A percentile compares a stretch with the other conserved stretches of the same genome.
phyloP scores from a whole-genome alignment of 1,284 basidiomycete species.

The Puccinia brachypodii region DNA sequence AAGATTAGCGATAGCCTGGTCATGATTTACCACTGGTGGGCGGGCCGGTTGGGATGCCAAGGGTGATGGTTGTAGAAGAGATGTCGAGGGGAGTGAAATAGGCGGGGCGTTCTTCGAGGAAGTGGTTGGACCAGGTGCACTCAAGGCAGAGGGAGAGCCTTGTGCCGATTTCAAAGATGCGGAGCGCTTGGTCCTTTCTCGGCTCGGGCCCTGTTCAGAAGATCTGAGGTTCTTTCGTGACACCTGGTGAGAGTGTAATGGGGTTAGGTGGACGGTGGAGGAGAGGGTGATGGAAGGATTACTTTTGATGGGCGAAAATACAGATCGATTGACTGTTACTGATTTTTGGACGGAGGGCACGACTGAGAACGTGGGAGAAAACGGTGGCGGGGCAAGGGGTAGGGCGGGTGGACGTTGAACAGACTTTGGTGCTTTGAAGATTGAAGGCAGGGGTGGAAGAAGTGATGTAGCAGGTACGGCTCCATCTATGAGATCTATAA shows the following conservation, averaged over 20 bases:
- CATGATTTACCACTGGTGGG: slow-evolving; percentile 1
- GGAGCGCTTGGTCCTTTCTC: slow-evolving; percentile 30
- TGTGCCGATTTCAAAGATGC: slow-evolving; percentile 10
- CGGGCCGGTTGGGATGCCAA: background rate
- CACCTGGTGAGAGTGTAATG: background rate
- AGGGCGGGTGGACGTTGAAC: background rate
- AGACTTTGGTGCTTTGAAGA: slow-evolving; percentile 3
- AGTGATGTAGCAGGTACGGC: background rate
- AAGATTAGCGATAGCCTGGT: slow-evolving; percentile 6
- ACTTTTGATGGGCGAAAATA: slow-evolving; percentile 29
- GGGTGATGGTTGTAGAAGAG: slow-evolving; percentile 1
- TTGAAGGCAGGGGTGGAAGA: background rate
- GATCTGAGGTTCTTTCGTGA: slow-evolving; percentile 1
- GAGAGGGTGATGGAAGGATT: background rate
- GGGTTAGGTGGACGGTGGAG: background rate
- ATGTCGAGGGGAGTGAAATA: background rate
- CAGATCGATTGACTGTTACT: slow-evolving; percentile 19
- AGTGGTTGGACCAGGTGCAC: background rate
- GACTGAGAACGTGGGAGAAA: background rate
- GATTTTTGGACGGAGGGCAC: slow-evolving; percentile 3
- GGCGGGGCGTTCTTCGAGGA: background rate
- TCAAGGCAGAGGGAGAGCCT: background rate
- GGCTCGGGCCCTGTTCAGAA: slow-evolving; percentile 13
- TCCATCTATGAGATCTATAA: slow-evolving; percentile 39
- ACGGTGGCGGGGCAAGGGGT: background rate